Evolutionary conservation across 2,329 filamentous ascomycete genomes (phyloP).

Genomic region (Chaetomium strumarium): DNA sequence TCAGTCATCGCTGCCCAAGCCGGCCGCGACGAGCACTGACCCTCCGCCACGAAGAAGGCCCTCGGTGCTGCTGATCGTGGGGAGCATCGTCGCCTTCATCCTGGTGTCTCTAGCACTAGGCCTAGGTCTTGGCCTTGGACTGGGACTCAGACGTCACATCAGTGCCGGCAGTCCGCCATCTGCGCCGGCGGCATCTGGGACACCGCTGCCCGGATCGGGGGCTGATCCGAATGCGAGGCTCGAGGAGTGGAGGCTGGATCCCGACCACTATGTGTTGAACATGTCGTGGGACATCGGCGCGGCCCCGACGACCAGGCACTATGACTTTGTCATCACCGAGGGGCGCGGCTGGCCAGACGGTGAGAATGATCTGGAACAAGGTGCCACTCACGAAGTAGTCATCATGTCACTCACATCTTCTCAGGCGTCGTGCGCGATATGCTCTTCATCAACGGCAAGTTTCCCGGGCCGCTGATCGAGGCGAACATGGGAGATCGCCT

Average conservation of each 20-base stretch:
- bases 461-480: slow-evolving; percentile 15
- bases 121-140: not conserved
- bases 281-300: not conserved
- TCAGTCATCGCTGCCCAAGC: not conserved
- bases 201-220: not conserved
- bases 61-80: not conserved
- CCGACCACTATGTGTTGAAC: not conserved
- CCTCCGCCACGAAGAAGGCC: not conserved
- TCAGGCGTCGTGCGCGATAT: slow-evolving; percentile 3
- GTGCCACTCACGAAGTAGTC: not conserved
- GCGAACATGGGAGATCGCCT: slow-evolving; percentile 15
- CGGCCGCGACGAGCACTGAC: not conserved
- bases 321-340: slow-evolving; percentile 4
- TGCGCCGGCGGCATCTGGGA: not conserved
- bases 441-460: slow-evolving; percentile 16
- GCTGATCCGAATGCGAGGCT: not conserved
- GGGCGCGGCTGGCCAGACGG: not conserved
- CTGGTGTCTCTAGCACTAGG: not conserved
- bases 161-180: not conserved
- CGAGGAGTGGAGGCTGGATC: slow-evolving; percentile 1
- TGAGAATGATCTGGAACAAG: not conserved
- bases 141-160: not conserved
- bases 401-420: not conserved
- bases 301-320: slow-evolving; percentile 1
- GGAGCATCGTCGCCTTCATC: not conserved